A percentile compares a stretch with the other conserved stretches of the same genome.
Conservation (phyloP, 306 rosid species). For the Fragaria nilgerrensis region DNA sequence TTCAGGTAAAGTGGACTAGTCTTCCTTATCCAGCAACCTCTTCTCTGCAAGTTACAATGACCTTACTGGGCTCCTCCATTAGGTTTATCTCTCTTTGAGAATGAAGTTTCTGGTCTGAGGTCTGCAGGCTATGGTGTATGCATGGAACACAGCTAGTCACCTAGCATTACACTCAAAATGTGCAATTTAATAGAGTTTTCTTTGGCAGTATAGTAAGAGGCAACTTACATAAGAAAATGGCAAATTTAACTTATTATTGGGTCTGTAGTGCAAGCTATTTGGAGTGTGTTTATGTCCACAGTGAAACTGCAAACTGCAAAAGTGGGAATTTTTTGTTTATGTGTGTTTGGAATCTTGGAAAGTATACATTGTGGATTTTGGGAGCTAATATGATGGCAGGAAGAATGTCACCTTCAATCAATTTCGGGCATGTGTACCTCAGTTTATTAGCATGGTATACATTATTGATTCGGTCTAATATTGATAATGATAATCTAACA, state of each 20-base stretch:
- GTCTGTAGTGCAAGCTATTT: neutral
- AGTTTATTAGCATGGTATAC: neutral
- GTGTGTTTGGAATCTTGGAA: conserved; percentile 4
- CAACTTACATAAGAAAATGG: neutral
- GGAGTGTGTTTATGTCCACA: conserved; percentile 22
- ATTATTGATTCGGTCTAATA: neutral
- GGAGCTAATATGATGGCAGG: neutral
- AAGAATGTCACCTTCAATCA: neutral
- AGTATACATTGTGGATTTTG: neutral
- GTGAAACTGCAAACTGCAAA: neutral
- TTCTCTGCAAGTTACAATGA: conserved; percentile 17
- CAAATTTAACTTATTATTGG: neutral
- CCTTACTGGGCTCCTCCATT: conserved; percentile 13
- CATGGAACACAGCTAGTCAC: neutral
- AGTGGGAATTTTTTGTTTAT: neutral
- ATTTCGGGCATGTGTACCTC: neutral
- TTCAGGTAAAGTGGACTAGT: neutral
- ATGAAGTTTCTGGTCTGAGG: neutral
- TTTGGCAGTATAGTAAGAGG: neutral
- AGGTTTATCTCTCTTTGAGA: neutral
- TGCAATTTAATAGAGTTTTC: neutral
- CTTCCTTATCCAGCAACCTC: conserved; percentile 21
- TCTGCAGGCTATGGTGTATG: neutral
- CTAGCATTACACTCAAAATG: neutral
- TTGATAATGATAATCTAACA: neutral